Percentiles rank a stretch among this genome's conserved stretches.
Conservation (phyloP, 2,329 filamentous ascomycete genomes). For the Aureobasidium namibiae region DNA sequence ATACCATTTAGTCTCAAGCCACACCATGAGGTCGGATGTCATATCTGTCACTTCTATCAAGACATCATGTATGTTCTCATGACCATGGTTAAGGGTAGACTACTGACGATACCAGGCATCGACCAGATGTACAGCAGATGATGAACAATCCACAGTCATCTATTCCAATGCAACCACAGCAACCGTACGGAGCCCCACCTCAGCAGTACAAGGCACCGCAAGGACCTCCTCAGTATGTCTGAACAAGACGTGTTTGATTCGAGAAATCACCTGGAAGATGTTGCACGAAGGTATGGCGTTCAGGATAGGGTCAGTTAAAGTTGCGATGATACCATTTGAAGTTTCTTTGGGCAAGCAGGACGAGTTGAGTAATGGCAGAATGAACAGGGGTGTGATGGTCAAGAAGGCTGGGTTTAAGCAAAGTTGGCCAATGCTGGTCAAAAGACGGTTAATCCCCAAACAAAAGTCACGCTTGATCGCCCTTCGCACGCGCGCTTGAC, state of each 20-base stretch:
- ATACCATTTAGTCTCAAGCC: slow-evolving; percentile 57
- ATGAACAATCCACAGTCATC: slow-evolving; percentile 21
- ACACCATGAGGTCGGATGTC: slow-evolving; percentile 56
- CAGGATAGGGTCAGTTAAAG: neutral
- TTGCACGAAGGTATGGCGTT: neutral
- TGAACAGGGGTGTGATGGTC: neutral
- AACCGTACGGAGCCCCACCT: slow-evolving; percentile 22
- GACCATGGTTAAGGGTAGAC: neutral
- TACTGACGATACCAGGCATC: slow-evolving; percentile 15
- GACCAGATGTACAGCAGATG: slow-evolving; percentile 30
- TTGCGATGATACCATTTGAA: slow-evolving; percentile 7
- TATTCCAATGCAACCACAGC: slow-evolving; percentile 28
- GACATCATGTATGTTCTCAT: slow-evolving; percentile 33
- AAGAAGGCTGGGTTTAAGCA: slow-evolving; percentile 7
- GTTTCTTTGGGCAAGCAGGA: neutral
- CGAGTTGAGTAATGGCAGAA: neutral
- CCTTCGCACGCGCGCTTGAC: neutral
- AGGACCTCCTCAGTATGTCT: slow-evolving; percentile 17
- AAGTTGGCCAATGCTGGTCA: slow-evolving; percentile 11
- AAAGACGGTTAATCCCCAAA: neutral
- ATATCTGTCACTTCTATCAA: slow-evolving; percentile 70
- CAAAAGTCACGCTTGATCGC: slow-evolving; percentile 3
- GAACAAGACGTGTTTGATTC: neutral
- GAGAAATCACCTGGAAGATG: neutral
- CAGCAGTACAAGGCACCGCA: slow-evolving; percentile 20